phyloP scores from a whole-genome alignment of 164 flowering plant species.

The Litsea cubeba region DNA sequence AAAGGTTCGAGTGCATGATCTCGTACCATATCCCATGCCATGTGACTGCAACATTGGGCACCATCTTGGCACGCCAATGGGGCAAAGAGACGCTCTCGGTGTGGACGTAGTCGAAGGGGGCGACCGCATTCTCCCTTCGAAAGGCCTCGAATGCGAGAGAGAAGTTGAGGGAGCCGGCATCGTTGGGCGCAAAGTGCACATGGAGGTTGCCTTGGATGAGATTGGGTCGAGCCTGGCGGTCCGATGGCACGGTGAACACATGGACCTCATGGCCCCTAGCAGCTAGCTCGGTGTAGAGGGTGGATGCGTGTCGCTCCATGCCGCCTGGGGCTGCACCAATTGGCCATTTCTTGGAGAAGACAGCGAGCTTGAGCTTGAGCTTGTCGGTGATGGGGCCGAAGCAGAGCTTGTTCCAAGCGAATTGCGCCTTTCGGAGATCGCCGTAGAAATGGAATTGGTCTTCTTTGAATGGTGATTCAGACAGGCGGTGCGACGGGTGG shows the following conservation, averaged over 20 bases:
- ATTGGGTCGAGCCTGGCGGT: constrained; percentile 19
- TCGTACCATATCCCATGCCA: constrained; percentile 93
- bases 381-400: constrained; percentile 30
- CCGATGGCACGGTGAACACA: constrained; percentile 51
- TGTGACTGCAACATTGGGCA: constrained; percentile 63
- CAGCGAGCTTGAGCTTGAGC: constrained; percentile 42
- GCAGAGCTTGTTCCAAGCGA: constrained; percentile 54
- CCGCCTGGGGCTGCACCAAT: constrained; percentile 47
- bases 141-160: constrained; percentile 64
- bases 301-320: constrained; percentile 63
- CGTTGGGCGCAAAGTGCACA: constrained; percentile 61
- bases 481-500: constrained; percentile 4
- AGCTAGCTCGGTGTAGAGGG: constrained; percentile 41
- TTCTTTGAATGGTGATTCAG: constrained; percentile 6
- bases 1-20: constrained; percentile 60
- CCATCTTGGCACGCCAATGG: constrained; percentile 48
- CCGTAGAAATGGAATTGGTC: constrained; percentile 20
- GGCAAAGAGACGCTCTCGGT: constrained; percentile 90
- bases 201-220: constrained; percentile 23
- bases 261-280: constrained; percentile 49
- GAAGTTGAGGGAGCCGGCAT: constrained; percentile 55
- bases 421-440: constrained; percentile 41
- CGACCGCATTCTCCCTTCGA: constrained; percentile 31
- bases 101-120: constrained; percentile 76
- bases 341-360: constrained; percentile 61